Conservation (phyloP, 192 early-diverging fungal genomes). For the Coemansia sp. region DNA sequence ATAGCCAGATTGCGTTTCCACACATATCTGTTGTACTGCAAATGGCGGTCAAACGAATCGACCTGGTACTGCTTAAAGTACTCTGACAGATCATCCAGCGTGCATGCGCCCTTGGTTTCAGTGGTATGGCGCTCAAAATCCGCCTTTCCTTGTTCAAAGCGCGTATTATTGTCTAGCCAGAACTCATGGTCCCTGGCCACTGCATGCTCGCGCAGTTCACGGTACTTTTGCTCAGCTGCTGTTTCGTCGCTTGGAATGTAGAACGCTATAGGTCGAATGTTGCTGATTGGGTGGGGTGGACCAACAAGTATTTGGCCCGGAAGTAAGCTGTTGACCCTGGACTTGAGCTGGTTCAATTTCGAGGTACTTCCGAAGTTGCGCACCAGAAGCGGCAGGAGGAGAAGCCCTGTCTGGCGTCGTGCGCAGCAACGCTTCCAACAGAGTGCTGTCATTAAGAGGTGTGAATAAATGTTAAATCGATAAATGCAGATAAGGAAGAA, state of each 20-base stretch:
- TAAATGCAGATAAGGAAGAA: neutral
- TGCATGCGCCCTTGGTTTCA: conserved; percentile 20
- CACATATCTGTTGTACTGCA: conserved; percentile 45
- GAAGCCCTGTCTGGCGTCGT: neutral
- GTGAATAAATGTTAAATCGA: neutral
- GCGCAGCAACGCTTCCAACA: neutral
- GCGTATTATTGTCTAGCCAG: conserved; percentile 48
- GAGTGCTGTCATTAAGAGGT: neutral
- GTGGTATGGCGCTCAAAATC: conserved; percentile 33
- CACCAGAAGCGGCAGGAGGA: neutral
- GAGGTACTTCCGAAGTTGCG: neutral
- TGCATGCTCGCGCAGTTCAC: conserved; percentile 35
- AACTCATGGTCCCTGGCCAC: conserved; percentile 38
- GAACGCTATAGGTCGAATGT: conserved; percentile 42
- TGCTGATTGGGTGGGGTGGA: conserved; percentile 43
- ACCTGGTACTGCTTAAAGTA: conserved; percentile 49
- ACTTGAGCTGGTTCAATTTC: neutral
- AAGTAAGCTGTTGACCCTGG: conserved; percentile 15
- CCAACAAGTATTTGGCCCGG: conserved; percentile 49
- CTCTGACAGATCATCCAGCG: conserved; percentile 41
- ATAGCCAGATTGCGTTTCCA: conserved; percentile 37
- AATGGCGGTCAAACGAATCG: conserved; percentile 36
- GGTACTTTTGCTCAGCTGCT: conserved; percentile 19
- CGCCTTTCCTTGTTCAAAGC: conserved; percentile 36
- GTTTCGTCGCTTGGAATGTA: conserved; percentile 42